A percentile compares a stretch with the other conserved stretches of the same genome.
phyloP scores from a whole-genome alignment of 495 filamentous ascomycete species.

The Talaromyces nanjingensis region DNA sequence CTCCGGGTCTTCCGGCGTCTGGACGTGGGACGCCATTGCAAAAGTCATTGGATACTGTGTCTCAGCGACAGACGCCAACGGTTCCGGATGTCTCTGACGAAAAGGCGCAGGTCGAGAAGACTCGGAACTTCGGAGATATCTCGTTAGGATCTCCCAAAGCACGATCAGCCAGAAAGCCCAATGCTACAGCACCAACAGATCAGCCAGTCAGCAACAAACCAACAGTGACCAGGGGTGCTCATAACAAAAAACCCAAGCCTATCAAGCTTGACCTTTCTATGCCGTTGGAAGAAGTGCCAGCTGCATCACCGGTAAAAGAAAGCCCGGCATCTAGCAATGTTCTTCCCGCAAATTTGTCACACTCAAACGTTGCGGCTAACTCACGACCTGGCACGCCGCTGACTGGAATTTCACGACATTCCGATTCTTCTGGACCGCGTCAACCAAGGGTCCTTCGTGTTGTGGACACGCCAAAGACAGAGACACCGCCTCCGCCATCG shows the following conservation, averaged over 20 bases:
- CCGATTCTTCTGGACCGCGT: conserved; percentile 40
- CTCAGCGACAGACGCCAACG: conserved; percentile 18
- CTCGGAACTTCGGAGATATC: conserved; percentile 32
- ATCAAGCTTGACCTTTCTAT: conserved; percentile 26
- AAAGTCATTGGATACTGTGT: conserved; percentile 15
- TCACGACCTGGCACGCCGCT: conserved; percentile 34
- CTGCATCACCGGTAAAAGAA: conserved; percentile 15
- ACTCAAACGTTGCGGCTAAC: conserved; percentile 14
- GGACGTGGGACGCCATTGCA: conserved; percentile 25
- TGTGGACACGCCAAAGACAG: conserved; percentile 64
- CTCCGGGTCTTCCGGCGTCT: conserved; percentile 27
- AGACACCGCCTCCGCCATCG: conserved; percentile 38
- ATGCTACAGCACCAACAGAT: conserved; percentile 11
- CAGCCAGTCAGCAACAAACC: conserved; percentile 16
- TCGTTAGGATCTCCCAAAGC: conserved; percentile 37
- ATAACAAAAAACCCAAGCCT: conserved; percentile 20
- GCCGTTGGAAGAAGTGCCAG: conserved; percentile 9
- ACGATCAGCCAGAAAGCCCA: conserved; percentile 29
- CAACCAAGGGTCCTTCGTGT: conserved; percentile 57
- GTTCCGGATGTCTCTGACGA: conserved; percentile 14
- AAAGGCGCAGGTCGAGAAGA: conserved; percentile 16
- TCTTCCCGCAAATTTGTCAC: background rate
- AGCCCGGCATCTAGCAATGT: conserved; percentile 18
- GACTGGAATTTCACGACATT: conserved; percentile 34
- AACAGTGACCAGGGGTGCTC: background rate